Evolutionary conservation across 1,284 basidiomycete genomes (phyloP).

Genomic region (Stygiomarasmius scandens): DNA sequence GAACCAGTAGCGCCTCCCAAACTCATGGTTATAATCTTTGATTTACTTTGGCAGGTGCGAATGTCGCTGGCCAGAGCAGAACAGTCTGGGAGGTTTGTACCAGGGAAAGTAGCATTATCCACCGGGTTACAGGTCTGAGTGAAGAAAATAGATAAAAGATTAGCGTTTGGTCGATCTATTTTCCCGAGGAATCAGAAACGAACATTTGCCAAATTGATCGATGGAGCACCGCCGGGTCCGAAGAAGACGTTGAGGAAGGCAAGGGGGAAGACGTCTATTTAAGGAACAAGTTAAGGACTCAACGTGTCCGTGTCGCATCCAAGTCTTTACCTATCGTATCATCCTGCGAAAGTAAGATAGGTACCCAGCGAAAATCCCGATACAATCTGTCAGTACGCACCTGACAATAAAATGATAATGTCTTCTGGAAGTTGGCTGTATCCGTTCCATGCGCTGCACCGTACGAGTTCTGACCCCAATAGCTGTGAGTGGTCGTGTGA

Average conservation of each 20-base stretch:
- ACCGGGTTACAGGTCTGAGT: constrained; percentile 56
- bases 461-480: constrained; percentile 73
- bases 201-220: constrained; percentile 66
- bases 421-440: constrained; percentile 57
- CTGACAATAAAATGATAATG: constrained; percentile 59
- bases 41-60: constrained; percentile 58
- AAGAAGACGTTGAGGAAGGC: constrained; percentile 67
- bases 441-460: constrained; percentile 54
- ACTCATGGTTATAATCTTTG: constrained; percentile 55
- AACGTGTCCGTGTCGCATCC: not conserved
- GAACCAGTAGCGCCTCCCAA: constrained; percentile 47
- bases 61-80: constrained; percentile 57
- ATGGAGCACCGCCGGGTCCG: constrained; percentile 57
- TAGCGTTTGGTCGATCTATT: too few relatives aligned
- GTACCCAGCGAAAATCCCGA: not conserved
- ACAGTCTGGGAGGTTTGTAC: constrained; percentile 59
- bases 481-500: constrained; percentile 33
- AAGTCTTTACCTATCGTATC: constrained; percentile 31
- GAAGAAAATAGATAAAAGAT: not conserved
- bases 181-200: too few relatives aligned
- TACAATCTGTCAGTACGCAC: constrained; percentile 30
- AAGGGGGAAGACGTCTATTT: constrained; percentile 56
- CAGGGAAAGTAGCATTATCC: constrained; percentile 58
- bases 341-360: constrained; percentile 40
- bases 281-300: not conserved